Percentiles rank a stretch among this genome's conserved stretches.
phyloP scores from a whole-genome alignment of 2,329 filamentous ascomycete genomes.

The Sporothrix inflata region DNA sequence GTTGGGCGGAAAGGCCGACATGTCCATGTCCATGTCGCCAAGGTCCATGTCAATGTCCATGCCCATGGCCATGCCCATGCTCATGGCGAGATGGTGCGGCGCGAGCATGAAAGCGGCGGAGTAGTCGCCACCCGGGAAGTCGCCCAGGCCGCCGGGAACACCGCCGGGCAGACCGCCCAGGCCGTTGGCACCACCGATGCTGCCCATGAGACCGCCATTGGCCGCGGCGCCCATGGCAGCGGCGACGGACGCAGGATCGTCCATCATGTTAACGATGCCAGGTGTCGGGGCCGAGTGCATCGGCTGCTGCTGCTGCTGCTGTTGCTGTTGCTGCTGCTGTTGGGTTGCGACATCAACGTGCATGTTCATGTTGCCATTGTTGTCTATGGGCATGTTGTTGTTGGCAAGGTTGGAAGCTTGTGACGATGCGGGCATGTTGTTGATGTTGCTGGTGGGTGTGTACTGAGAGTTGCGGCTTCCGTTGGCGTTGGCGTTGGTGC shows the following conservation, averaged over 20 bases:
- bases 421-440: neutral
- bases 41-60: constrained; percentile 31
- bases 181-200: neutral
- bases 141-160: neutral
- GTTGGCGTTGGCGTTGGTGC: neutral
- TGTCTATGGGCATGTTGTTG: neutral
- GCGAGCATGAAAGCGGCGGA: constrained; percentile 20
- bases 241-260: neutral
- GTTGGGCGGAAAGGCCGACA: constrained; percentile 15
- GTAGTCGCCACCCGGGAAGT: neutral
- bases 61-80: constrained; percentile 49
- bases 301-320: neutral
- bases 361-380: neutral
- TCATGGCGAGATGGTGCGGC: constrained; percentile 44
- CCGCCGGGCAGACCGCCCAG: neutral
- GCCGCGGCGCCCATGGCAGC: neutral
- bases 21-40: constrained; percentile 28
- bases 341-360: neutral
- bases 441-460: neutral
- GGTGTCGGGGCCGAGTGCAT: neutral
- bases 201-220: neutral
- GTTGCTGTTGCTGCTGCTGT: neutral
- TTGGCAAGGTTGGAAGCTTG: neutral
- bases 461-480: neutral
- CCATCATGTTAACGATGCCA: neutral